Percentiles rank a stretch among this genome's conserved stretches.
Evolutionary conservation across 2,329 filamentous ascomycete species (phyloP).

Genomic region (Aureobasidium lini): DNA sequence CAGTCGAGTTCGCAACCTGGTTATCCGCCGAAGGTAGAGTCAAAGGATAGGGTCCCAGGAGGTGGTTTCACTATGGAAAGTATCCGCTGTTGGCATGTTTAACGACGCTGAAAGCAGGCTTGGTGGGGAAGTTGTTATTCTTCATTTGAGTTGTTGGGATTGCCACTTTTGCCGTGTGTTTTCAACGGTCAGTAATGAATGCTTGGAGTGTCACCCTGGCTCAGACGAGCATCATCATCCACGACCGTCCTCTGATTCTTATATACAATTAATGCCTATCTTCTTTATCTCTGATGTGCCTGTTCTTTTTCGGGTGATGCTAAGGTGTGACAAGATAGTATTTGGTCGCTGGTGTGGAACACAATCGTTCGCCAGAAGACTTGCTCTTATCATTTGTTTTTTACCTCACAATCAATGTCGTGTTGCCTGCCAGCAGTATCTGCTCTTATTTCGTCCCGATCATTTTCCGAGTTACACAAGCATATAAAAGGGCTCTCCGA

Average conservation of each 20-base stretch:
- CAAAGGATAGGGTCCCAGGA: conserved; percentile 4
- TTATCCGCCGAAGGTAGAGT: conserved; percentile 33
- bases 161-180: neutral
- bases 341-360: no score
- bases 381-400: no score
- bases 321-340: no score
- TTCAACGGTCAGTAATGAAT: neutral
- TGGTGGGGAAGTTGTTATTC: neutral
- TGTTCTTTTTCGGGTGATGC: neutral
- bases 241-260: no score
- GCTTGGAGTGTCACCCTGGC: neutral
- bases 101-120: neutral
- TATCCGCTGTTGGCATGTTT: neutral
- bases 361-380: no score
- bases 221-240: neutral
- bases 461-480: no score
- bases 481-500: no score
- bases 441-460: no score
- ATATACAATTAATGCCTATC: neutral
- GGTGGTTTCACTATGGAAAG: neutral
- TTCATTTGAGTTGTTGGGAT: neutral
- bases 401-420: no score
- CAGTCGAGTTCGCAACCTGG: conserved; percentile 54
- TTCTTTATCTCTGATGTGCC: neutral
- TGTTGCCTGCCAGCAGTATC: no score